Base-by-base conservation (phyloP, 345 rosid genomes). In the Heritiera littoralis region DNA sequence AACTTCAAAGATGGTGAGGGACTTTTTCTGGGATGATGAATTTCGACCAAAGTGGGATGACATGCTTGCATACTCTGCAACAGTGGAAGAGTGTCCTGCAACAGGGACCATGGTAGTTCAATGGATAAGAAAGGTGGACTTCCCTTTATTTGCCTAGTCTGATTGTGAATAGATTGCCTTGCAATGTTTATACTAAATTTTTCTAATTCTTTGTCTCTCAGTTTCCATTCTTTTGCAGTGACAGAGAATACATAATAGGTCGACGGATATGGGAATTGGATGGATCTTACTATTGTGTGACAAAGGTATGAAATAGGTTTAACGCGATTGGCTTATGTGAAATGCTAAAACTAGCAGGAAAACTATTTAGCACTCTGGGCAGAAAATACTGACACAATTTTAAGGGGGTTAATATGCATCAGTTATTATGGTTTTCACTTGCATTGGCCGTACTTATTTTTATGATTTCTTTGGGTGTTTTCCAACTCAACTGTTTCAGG, bases 161-260 rank as follows among this genome's bases (percentile, higher is more conserved):
- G 49, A 14, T 64, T 15, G 12, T 52, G 45, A 6, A 76, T 54
- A 35, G 14, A 12, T 10, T 69, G 28, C 72, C 46, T 52, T 55
- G 15, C 66, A 59, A 72, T 59, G 17, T 52, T 3, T 79, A 76
- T 17, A 43, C 75, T 83, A 45, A 40, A 32, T 61, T 56, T 67
- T 67, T 66, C 61, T 65, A 38, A 20, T 83, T 41, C 67, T 43
- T 49, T 64, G 66, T 77, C 77, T 52, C 72, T 83, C 88, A 91
- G 98, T 92, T 94, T 76, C 97, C 96, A 0, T 89, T 94, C 77
- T 94, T 94, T 81, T 91, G 93, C 79, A 88, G 93, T 71, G 94
- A 94, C 84, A 85, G 98, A 84, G 97, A 94, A 72, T 94, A 94
- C 80, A 88, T 91, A 61, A 89, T 92, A 15, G 93, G 92, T 28